phyloP scores from a whole-genome alignment of 78 protist species.

The Protostelium mycophagum region DNA sequence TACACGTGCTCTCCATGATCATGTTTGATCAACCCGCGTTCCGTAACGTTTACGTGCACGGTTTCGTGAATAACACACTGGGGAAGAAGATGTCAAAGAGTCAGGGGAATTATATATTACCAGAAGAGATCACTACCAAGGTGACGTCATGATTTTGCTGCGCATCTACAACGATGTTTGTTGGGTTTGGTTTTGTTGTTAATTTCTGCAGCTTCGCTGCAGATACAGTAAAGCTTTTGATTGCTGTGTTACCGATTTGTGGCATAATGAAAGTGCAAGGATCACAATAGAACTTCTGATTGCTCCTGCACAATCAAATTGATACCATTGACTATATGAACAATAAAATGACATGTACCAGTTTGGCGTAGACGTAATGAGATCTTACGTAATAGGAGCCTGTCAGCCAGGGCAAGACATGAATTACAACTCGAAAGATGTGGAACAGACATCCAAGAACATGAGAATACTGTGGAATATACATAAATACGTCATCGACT shows the following conservation, averaged over 20 bases:
- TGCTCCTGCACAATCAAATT: too few relatives aligned
- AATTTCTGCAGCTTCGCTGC: too few relatives aligned
- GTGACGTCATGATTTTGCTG: neutral
- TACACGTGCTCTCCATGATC: constrained; percentile 11
- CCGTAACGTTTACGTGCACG: constrained; percentile 9
- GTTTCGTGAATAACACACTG: constrained; percentile 10
- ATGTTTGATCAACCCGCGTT: neutral
- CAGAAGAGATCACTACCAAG: constrained; percentile 1
- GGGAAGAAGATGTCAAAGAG: constrained; percentile 14
- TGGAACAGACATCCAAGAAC: constrained; percentile 1
- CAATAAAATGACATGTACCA: neutral
- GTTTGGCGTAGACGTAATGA: constrained; percentile 1
- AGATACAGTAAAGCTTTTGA: too few relatives aligned
- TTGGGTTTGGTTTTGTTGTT: too few relatives aligned
- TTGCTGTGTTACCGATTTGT: too few relatives aligned
- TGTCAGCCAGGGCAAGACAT: constrained; percentile 6
- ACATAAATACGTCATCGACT: constrained; percentile 1
- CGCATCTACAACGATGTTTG: too few relatives aligned
- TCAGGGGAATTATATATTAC: constrained; percentile 12
- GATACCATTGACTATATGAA: too few relatives aligned
- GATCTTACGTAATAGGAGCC: constrained; percentile 3
- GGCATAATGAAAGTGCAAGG: too few relatives aligned
- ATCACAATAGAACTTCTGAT: too few relatives aligned
- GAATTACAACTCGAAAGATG: constrained; percentile 8
- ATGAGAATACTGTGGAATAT: constrained; percentile 15